phyloP scores from a whole-genome alignment of 805 yeast species.

The Starmerella khaoyaiensis region DNA sequence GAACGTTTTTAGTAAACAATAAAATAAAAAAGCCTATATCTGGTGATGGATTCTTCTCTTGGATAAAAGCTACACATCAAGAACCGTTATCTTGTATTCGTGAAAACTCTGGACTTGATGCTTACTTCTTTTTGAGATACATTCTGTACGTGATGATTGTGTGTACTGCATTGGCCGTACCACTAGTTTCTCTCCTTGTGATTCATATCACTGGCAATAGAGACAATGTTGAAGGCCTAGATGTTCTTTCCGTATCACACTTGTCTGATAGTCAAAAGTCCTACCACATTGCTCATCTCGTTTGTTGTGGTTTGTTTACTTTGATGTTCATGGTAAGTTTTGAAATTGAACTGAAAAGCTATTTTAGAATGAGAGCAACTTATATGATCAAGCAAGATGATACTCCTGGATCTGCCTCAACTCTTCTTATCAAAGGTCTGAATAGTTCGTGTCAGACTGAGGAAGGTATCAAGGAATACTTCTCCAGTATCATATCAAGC shows the following conservation, averaged over 20 bases:
- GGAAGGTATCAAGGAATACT: conserved; percentile 39
- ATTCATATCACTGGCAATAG: conserved; percentile 39
- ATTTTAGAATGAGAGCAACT: conserved; percentile 37
- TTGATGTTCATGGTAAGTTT: conserved; percentile 45
- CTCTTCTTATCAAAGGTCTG: conserved; percentile 59
- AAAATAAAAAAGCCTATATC: conserved; percentile 27
- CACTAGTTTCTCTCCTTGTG: conserved; percentile 51
- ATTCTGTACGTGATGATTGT: conserved; percentile 39
- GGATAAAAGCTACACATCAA: conserved; percentile 39
- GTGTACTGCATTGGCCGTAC: conserved; percentile 39
- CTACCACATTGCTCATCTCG: conserved; percentile 49
- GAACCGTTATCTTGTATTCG: conserved; percentile 35
- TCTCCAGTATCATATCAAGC: conserved; percentile 32
- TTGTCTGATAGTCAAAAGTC: conserved; percentile 41
- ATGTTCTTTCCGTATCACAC: conserved; percentile 58
- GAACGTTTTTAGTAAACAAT: conserved; percentile 36
- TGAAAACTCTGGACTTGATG: conserved; percentile 48
- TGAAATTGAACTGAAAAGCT: conserved; percentile 41
- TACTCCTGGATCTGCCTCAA: conserved; percentile 26
- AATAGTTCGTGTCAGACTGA: conserved; percentile 40
- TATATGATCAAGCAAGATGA: conserved; percentile 26
- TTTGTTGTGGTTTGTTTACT: conserved; percentile 43
- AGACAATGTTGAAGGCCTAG: conserved; percentile 32
- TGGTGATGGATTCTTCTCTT: conserved; percentile 36
- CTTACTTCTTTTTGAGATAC: conserved; percentile 59